Percentiles rank a stretch among this genome's conserved stretches.
Conservation (phyloP, 306 rosid genomes). For the Gastrolobium villosum region DNA sequence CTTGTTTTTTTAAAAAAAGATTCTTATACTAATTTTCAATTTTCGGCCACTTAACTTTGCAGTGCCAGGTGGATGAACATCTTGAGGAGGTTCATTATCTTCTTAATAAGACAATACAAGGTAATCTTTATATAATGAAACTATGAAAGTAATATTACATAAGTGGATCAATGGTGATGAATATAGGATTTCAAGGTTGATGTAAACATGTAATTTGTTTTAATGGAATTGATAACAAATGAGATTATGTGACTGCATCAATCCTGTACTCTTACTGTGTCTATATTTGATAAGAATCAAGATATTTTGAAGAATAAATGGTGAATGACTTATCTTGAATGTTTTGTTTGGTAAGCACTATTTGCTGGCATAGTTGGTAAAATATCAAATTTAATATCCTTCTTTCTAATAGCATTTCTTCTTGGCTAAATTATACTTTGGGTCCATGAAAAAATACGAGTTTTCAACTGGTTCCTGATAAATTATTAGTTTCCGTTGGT, state of each 20-base stretch:
- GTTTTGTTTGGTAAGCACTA: slow-evolving; percentile 4
- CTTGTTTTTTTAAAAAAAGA: neutral
- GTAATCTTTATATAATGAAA: slow-evolving; percentile 45
- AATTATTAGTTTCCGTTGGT: neutral
- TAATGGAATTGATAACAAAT: slow-evolving; percentile 14
- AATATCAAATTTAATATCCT: slow-evolving; percentile 17
- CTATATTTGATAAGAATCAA: neutral
- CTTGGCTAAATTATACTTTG: slow-evolving; percentile 5
- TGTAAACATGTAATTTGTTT: neutral
- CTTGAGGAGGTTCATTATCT: slow-evolving; percentile 76
- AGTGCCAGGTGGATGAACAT: slow-evolving; percentile 71
- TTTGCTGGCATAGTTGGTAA: slow-evolving; percentile 7
- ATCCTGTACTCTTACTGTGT: slow-evolving; percentile 13
- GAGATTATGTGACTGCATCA: slow-evolving; percentile 32
- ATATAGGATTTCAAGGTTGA: slow-evolving; percentile 9
- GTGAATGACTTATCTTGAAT: slow-evolving; percentile 12
- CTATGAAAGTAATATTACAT: neutral
- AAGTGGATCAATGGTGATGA: neutral
- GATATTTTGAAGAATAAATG: slow-evolving; percentile 7
- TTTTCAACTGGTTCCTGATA: neutral
- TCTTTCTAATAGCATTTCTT: slow-evolving; percentile 10
- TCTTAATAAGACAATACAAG: slow-evolving; percentile 79
- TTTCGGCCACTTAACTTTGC: slow-evolving; percentile 51
- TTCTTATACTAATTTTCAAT: slow-evolving; percentile 32
- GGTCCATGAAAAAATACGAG: neutral